Evolutionary conservation across 345 rosid species (phyloP).

Genomic region (Linum tenue): DNA sequence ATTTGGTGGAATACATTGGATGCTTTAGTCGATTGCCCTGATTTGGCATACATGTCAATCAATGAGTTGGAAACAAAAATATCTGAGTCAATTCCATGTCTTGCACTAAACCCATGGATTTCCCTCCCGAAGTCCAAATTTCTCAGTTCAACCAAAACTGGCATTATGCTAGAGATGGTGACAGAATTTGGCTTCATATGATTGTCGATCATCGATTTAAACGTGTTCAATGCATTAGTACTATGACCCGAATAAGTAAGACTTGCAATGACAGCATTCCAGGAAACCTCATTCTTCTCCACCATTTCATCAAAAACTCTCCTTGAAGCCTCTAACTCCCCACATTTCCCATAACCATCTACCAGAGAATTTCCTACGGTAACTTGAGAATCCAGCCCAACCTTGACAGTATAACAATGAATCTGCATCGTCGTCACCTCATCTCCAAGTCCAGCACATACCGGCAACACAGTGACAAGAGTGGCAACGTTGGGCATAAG

Average conservation of each 20-base stretch:
- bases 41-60: constrained; percentile 48
- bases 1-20: constrained; percentile 21
- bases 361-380: constrained; percentile 36
- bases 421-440: constrained; percentile 23
- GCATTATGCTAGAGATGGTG: constrained; percentile 34
- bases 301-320: constrained; percentile 31
- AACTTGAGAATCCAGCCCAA: constrained; percentile 31
- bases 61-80: constrained; percentile 37
- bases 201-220: constrained; percentile 28
- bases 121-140: constrained; percentile 28
- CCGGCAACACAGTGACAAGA: constrained; percentile 34
- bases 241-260: constrained; percentile 22
- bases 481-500: constrained; percentile 31
- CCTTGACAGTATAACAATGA: constrained; percentile 32
- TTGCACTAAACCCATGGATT: constrained; percentile 37
- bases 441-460: constrained; percentile 29
- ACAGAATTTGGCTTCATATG: constrained; percentile 30
- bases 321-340: constrained; percentile 21
- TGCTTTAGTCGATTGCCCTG: constrained; percentile 24
- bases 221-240: constrained; percentile 28
- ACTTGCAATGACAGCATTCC: constrained; percentile 32
- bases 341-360: constrained; percentile 46
- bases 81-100: constrained; percentile 30
- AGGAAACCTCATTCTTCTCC: constrained; percentile 35
- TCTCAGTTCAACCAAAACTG: constrained; percentile 33